Base-by-base conservation (phyloP, 1,284 basidiomycete species). In the Heterobasidion parviporum region DNA sequence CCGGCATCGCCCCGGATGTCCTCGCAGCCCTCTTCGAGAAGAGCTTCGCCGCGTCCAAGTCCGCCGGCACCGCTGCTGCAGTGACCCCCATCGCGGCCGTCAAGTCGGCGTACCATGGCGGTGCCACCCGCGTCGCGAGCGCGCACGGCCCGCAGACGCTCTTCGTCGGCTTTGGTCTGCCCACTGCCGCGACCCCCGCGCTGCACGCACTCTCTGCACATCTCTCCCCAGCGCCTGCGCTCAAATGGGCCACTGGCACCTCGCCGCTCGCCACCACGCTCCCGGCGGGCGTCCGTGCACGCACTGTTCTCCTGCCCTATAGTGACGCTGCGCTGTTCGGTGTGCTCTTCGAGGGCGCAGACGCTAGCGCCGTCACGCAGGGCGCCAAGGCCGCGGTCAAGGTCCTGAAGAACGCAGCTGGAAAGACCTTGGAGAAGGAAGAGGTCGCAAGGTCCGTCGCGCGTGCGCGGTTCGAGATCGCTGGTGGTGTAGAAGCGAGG, bases 261-360 rank as follows among this genome's bases (percentile, higher is more conserved):
- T 87, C 89, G 1, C 83, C 89, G 7, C 72, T 94, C 59, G 74
- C 89, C 8, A 70, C 79, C 35, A 63, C 66, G 34, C 63, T 87
- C 18, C 80, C 84, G 2, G 62, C 67, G 34, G 76, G 80, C 51
- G 74, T 82, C 2, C 77, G 78, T 26, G 88, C 89, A 56, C 80
- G 86, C 69, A 71, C 85, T 3, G 83, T 94, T 57, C 81, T 91
- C 66, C 75, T 93, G 14, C 84, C 89, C 16, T 98, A 97, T 76
- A 92, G 92, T 20, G 94, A 97, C 68, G 92, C 92, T 3, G 78
- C 88, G 16, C 79, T 98, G 56, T 85, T 95, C 62, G 92, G 92
- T 60, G 71, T 95, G 57, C 72, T 92, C 57, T 75, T 96, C 52
- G 82, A 87, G 68, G 87, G 79, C 8, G 67, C 75, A 54, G 79